These are phyloP conservation scores for Ophiocordyceps australis DNA, from an alignment of 2,329 filamentous ascomycete genomes.

Conservation along the genomic window DNA sequence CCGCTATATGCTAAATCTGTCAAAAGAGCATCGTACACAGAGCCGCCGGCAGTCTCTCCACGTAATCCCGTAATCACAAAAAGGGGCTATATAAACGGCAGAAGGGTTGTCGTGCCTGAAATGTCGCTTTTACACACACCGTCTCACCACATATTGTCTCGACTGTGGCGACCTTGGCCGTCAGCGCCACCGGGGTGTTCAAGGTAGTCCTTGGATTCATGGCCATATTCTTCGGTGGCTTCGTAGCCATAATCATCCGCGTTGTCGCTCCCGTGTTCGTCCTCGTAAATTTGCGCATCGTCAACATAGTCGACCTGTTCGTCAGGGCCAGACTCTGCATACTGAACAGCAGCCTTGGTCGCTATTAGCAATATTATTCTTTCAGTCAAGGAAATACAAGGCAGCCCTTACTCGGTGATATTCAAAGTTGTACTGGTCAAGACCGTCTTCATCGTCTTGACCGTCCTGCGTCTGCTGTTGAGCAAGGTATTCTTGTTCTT, in stretches of 20 bases:
- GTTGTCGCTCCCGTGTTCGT: slow-evolving; percentile 25
- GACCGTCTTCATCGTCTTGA: slow-evolving; percentile 26
- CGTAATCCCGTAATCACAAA: slow-evolving; percentile 3
- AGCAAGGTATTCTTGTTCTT: slow-evolving; percentile 28
- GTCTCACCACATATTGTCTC: slow-evolving; percentile 24
- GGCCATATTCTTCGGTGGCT: slow-evolving; percentile 17
- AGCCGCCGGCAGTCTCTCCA: slow-evolving; percentile 2
- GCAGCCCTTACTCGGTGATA: slow-evolving; percentile 31
- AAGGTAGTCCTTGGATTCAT: slow-evolving; percentile 21
- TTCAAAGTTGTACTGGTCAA: slow-evolving; percentile 33
- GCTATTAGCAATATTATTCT: no score
- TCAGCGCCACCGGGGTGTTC: slow-evolving; percentile 16
- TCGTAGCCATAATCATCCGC: slow-evolving; percentile 18
- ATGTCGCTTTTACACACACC: no score
- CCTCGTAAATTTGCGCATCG: slow-evolving; percentile 33
- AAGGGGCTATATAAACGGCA: slow-evolving; percentile 5
- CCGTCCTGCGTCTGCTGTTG: slow-evolving; percentile 24
- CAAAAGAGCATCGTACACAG: slow-evolving; percentile 7
- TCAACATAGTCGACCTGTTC: slow-evolving; percentile 30
- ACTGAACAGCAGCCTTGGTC: slow-evolving; percentile 24
- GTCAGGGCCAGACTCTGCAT: slow-evolving; percentile 22
- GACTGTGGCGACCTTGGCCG: slow-evolving; percentile 15
- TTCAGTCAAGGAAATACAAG: no score
- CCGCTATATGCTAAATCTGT: slow-evolving; percentile 14
- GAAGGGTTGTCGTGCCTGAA: slow-evolving; percentile 1